A percentile compares a stretch with the other conserved stretches of the same genome.
phyloP scores from a whole-genome alignment of 2,329 filamentous ascomycete genomes.

The Penicillium paneum region DNA sequence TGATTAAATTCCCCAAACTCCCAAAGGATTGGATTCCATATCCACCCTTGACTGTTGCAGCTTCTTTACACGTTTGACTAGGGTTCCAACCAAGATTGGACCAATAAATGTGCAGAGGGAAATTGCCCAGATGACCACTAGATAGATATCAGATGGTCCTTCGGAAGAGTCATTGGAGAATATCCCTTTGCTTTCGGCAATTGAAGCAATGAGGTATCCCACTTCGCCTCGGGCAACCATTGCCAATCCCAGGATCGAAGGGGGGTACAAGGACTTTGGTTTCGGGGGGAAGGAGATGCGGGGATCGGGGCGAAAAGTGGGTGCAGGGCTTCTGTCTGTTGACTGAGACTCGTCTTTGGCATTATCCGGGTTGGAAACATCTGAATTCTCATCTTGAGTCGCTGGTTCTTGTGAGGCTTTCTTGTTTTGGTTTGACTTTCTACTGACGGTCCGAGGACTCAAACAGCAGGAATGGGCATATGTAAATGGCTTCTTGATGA shows the following conservation, averaged over 20 bases:
- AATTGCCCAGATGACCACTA: constrained; percentile 57
- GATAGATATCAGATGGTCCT: constrained; percentile 47
- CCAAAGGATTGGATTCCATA: constrained; percentile 39
- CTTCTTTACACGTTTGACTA: constrained; percentile 47
- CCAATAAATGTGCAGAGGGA: constrained; percentile 56
- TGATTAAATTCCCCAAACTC: constrained; percentile 43
- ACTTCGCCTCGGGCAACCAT: constrained; percentile 81
- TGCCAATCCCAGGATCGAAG: constrained; percentile 61
- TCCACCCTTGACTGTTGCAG: constrained; percentile 32
- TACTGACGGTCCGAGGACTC: neutral
- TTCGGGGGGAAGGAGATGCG: constrained; percentile 35
- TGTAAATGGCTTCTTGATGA: constrained; percentile 4
- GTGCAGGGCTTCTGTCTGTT: neutral
- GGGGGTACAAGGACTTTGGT: constrained; percentile 64
- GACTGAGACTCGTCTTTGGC: neutral
- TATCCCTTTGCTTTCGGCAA: constrained; percentile 58
- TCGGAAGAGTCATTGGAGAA: constrained; percentile 31
- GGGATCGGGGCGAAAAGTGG: neutral
- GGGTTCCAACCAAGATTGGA: constrained; percentile 51
- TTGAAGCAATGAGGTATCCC: constrained; percentile 69
- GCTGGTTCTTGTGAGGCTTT: neutral
- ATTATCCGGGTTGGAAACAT: neutral
- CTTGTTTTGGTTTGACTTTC: neutral
- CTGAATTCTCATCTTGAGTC: neutral
- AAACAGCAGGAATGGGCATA: constrained; percentile 8